A percentile compares a stretch with the other conserved stretches of the same genome.
These are phyloP conservation scores for Umbelopsis vinacea DNA, from an alignment of 192 early-diverging fungal species.

Conservation along the genomic window DNA sequence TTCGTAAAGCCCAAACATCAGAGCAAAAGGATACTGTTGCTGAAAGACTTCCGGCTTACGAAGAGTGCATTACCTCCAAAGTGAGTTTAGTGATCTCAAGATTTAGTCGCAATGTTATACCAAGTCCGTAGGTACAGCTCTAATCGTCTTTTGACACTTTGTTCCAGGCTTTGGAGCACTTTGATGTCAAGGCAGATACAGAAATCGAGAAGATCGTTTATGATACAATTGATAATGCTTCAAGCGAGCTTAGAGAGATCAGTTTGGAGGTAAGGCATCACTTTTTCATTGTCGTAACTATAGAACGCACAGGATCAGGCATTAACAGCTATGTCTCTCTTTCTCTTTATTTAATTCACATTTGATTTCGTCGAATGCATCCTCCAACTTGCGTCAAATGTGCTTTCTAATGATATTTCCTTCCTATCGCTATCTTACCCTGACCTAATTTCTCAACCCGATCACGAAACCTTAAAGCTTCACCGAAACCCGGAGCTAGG, in stretches of 20 bases:
- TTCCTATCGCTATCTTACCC: background rate
- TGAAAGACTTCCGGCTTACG: slow-evolving; percentile 35
- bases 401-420: background rate
- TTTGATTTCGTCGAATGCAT: too few relatives aligned
- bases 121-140: background rate
- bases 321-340: background rate
- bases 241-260: slow-evolving; percentile 31
- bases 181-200: slow-evolving; percentile 32
- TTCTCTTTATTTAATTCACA: background rate
- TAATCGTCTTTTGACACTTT: background rate
- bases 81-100: background rate
- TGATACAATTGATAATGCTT: slow-evolving; percentile 22
- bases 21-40: background rate
- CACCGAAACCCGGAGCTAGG: slow-evolving; percentile 62
- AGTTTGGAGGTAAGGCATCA: slow-evolving; percentile 33
- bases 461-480: slow-evolving; percentile 42
- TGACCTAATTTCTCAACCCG: slow-evolving; percentile 2
- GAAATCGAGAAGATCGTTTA: slow-evolving; percentile 31
- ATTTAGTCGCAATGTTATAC: background rate
- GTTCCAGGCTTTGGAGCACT: slow-evolving; percentile 27
- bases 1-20: background rate
- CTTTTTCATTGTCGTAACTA: background rate
- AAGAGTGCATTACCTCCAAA: slow-evolving; percentile 33
- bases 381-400: too few relatives aligned
- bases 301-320: background rate